Evolutionary conservation across 2,329 filamentous ascomycete species (phyloP), one percentile per base, ranked within the genome.

Genomic region (Colletotrichum sansevieriae): DNA sequence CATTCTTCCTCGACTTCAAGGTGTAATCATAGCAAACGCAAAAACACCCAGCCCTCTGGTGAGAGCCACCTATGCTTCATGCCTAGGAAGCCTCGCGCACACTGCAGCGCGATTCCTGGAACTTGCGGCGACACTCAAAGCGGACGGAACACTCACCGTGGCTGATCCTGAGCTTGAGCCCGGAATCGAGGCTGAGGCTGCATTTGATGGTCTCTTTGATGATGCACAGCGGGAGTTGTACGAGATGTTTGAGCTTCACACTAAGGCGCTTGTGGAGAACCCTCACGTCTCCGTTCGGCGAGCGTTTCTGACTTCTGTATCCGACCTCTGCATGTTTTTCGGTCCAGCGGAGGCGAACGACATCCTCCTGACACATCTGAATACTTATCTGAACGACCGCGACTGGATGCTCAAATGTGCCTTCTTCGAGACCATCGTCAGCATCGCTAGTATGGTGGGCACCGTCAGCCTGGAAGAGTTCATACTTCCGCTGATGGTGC

Each of bases 341-440:
- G 94, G 94, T 3, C 95, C 92, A 70, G 87, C 91, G n/a, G 92
- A 94, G 75, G 92, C 95, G 1, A 98, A 97, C 77, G 96, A 99
- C 76, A 93, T 99, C n/a, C 90, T 99, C 15, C 83, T 99, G 22
- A 97, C 94, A 37, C 96, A 99, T 80, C 84, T 99, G 33, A 98
- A 98, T 76, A 99, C 96, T 0, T 99, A 99, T 75, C 82, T 99
- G 9, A 99, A 99, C 73, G 96, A 98, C 74, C 90, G 92, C 47
- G 95, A 99, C 77, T 99, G 96, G 96, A 94, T 94, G 78, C 83
- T 99, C 37, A 98, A 97, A 78, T 98, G 94, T 74, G 94, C 95
- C 3, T 98, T 98, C 77, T 98, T 99, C 75, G 95, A 97, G 75
- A 93, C 94, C 0, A 94, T 98, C 29, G 93, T 98, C 15, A 95